These are phyloP conservation scores for Diaporthe longicolla DNA, from an alignment of 2,329 filamentous ascomycete species.

Conservation along the genomic window DNA sequence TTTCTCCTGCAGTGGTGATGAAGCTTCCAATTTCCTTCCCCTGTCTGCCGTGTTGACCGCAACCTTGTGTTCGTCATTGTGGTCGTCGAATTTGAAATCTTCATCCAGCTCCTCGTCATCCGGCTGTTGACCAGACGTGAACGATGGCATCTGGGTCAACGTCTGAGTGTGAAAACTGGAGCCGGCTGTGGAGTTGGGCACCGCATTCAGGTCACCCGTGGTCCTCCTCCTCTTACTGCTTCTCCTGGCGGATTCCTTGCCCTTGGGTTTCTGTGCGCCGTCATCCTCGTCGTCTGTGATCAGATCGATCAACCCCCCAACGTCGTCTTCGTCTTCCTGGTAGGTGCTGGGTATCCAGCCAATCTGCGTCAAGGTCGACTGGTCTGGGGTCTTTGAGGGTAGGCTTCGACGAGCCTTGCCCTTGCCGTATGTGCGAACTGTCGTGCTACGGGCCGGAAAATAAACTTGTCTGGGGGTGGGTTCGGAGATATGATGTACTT, in stretches of 20 bases:
- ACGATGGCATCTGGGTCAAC: slow-evolving; percentile 52
- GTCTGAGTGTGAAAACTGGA: slow-evolving; percentile 53
- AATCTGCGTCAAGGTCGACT: slow-evolving; percentile 54
- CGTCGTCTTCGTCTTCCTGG: slow-evolving; percentile 41
- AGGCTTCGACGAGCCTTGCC: slow-evolving; percentile 31
- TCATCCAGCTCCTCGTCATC: slow-evolving; percentile 44
- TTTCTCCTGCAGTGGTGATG: slow-evolving; percentile 25
- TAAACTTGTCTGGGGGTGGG: slow-evolving; percentile 48
- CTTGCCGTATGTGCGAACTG: slow-evolving; percentile 35
- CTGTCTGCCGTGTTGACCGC: too few relatives aligned
- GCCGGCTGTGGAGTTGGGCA: slow-evolving; percentile 41
- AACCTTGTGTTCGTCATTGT: slow-evolving; percentile 9
- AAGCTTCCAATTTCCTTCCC: background rate
- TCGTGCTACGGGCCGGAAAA: slow-evolving; percentile 48
- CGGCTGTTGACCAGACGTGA: slow-evolving; percentile 34
- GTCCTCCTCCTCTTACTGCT: slow-evolving; percentile 47
- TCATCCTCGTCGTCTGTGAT: slow-evolving; percentile 17
- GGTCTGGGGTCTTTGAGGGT: slow-evolving; percentile 44
- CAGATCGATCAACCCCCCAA: slow-evolving; percentile 31
- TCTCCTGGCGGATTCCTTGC: slow-evolving; percentile 26
- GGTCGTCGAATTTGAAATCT: slow-evolving; percentile 24
- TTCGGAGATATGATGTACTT: slow-evolving; percentile 47
- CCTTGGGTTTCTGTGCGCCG: slow-evolving; percentile 1
- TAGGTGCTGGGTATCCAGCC: slow-evolving; percentile 43
- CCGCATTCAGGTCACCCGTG: slow-evolving; percentile 44